A percentile compares a stretch with the other conserved stretches of the same genome.
These are phyloP conservation scores for Colletotrichum echinochloae DNA, from an alignment of 2,329 filamentous ascomycete species.

Conservation along the genomic window DNA sequence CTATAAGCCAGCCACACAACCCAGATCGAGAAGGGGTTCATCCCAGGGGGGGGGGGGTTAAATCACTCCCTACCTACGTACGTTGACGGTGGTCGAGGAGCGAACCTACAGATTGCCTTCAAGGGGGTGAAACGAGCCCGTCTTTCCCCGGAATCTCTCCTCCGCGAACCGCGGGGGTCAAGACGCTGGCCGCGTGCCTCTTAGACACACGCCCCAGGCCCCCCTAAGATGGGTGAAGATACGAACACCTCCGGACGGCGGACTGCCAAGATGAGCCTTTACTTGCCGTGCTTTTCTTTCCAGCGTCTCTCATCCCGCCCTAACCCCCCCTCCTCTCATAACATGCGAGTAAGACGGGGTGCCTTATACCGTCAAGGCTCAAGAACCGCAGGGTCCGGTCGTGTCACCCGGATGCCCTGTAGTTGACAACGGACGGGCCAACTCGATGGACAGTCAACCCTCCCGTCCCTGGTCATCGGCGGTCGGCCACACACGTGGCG, in stretches of 20 bases:
- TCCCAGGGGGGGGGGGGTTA: neutral
- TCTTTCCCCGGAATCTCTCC: constrained; percentile 26
- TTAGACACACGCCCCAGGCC: neutral
- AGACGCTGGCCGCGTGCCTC: constrained; percentile 16
- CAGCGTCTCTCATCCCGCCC: no score
- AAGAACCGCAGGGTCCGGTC: constrained; percentile 19
- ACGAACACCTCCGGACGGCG: constrained; percentile 2
- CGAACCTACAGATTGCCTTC: neutral
- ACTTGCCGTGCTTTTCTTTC: neutral
- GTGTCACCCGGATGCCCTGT: constrained; percentile 2
- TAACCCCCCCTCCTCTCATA: no score
- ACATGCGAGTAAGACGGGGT: neutral
- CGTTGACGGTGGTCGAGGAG: neutral
- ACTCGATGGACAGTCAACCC: neutral
- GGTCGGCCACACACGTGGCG: constrained; percentile 24
- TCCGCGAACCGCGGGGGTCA: constrained; percentile 23
- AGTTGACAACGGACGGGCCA: neutral
- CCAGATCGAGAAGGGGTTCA: neutral
- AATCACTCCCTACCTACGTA: no score
- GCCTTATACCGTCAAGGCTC: constrained; percentile 15
- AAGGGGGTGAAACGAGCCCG: constrained; percentile 30
- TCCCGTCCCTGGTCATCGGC: neutral
- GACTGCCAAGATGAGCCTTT: neutral
- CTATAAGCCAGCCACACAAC: neutral
- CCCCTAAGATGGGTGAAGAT: constrained; percentile 1